Base-by-base conservation (phyloP, 345 rosid species). In the Salix purpurea region DNA sequence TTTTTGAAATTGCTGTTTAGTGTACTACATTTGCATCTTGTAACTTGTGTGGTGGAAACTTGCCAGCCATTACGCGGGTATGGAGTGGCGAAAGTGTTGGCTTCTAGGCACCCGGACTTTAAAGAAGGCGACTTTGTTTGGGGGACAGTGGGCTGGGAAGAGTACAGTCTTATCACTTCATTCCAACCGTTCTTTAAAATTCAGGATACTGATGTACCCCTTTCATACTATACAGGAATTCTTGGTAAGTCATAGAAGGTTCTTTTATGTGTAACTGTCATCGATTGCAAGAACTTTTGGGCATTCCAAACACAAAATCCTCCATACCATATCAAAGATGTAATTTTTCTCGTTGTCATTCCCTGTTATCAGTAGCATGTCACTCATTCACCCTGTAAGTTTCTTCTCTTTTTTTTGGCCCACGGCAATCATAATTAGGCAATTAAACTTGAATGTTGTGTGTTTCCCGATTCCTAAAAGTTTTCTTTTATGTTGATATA, bases 111-210 rank as follows among this genome's bases (percentile, higher is more conserved):
- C 48, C 83, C 86, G 0, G 85, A 80, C 19, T 86, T 84, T 88
- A 76, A 79, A 68, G 73, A 70, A 36, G 90, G 86, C 3, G 90
- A 92, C 75, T 72, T 88, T 39, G 83, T 88, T 58, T 88, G 88
- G 91, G 94, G 92, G 65, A 68, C 56, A 2, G 86, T 89, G 24
- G 84, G 86, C 5, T 92, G 92, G 97, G 93, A 90, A 70, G 90
- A 92, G 83, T 87, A 90, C 24, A 83, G 84, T 78, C 78, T 83
- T 39, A 72, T 88, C 7, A 83, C 79, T 44, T 72, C 84, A 24
- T 73, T 84, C 0, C 74, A 84, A 21, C 50, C 15, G n/a, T 76
- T 89, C 54, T 87, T 84, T 69, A 90, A 88, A 81, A 87, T 92
- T 66, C 84, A 75, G 14, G 86, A 84, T 50, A 77, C 81, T 2